Evolutionary conservation across 768 basidiomycete genomes (phyloP).

Genomic region (Rhodotorula taiwanensis): DNA sequence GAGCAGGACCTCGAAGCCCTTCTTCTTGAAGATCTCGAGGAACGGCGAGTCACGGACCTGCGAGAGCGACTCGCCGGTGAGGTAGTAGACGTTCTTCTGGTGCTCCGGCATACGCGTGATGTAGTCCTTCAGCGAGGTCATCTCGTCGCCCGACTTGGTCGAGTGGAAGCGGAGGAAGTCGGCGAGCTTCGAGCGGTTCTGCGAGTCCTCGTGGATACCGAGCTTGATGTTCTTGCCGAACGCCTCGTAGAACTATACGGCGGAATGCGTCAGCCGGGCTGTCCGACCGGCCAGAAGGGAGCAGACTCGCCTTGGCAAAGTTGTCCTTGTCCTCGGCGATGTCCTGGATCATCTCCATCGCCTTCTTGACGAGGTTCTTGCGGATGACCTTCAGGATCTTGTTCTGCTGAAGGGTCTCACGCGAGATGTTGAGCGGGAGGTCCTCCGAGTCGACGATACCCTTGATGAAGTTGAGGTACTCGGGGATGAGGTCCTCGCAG

Average conservation of each 20-base stretch:
- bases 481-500: slow-evolving; percentile 97
- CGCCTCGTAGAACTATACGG: slow-evolving; percentile 72
- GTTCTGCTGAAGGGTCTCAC: slow-evolving; percentile 99
- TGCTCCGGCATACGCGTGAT: slow-evolving; percentile 99
- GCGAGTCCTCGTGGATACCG: slow-evolving; percentile 97
- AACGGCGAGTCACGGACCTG: slow-evolving; percentile 90
- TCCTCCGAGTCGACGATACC: slow-evolving; percentile 99
- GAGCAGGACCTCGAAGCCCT: slow-evolving; percentile 95
- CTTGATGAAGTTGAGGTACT: slow-evolving; percentile 99
- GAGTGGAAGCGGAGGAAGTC: slow-evolving; percentile 98
- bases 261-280: too few species aligned
- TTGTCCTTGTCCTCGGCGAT: slow-evolving; percentile 99
- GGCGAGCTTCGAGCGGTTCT: slow-evolving; percentile 98
- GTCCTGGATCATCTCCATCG: slow-evolving; percentile 86
- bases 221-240: slow-evolving; percentile 98
- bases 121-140: slow-evolving; percentile 94
- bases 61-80: slow-evolving; percentile 93
- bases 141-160: slow-evolving; percentile 85
- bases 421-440: slow-evolving; percentile 98
- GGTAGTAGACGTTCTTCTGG: slow-evolving; percentile 98
- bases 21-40: slow-evolving; percentile 99
- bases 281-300: not conserved
- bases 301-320: slow-evolving; percentile 41
- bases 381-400: slow-evolving; percentile 99
- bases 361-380: slow-evolving; percentile 99